These are phyloP conservation scores for Dendrocalamus sinicus DNA, from an alignment of 176 grass and related monocot genomes.

Conservation along the genomic window DNA sequence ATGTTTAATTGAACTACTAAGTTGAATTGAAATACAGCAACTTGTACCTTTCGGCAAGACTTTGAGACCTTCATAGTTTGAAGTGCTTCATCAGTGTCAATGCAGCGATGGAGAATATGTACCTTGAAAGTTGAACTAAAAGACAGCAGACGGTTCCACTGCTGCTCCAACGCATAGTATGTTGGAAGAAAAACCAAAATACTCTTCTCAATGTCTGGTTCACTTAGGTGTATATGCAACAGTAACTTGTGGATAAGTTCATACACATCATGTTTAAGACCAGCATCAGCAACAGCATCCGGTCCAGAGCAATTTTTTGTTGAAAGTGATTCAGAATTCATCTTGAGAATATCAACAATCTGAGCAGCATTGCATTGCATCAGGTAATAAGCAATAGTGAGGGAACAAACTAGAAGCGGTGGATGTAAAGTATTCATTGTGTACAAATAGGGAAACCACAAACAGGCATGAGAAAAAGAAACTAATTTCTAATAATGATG, in stretches of 20 bases:
- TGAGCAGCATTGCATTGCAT: conserved; percentile 46
- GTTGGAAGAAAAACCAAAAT: conserved; percentile 98
- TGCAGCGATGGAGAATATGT: conserved; percentile 88
- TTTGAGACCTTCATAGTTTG: conserved; percentile 73
- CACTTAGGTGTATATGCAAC: conserved; percentile 70
- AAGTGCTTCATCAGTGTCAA: conserved; percentile 88
- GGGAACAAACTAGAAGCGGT: conserved; percentile 4
- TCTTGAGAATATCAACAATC: conserved; percentile 70
- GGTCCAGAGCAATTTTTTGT: conserved; percentile 51
- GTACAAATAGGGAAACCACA: conserved; percentile 5
- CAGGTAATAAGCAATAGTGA: conserved; percentile 16
- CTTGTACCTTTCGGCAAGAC: conserved; percentile 72
- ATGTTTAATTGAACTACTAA: not conserved
- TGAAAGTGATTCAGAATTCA: conserved; percentile 58
- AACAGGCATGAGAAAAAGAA: not conserved
- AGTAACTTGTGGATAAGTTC: conserved; percentile 71
- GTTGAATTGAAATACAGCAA: conserved; percentile 6
- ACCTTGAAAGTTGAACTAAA: conserved; percentile 65
- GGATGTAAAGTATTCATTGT: conserved; percentile 4
- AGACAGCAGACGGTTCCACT: conserved; percentile 70
- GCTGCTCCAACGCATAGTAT: conserved; percentile 86
- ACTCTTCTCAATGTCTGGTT: conserved; percentile 72
- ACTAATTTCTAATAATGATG: not conserved
- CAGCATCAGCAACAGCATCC: conserved; percentile 57
- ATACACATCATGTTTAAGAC: conserved; percentile 64